Evolutionary conservation across 331 rosid genomes (phyloP), one percentile per base, ranked within the genome.

Genomic region (Saraca asoca): DNA sequence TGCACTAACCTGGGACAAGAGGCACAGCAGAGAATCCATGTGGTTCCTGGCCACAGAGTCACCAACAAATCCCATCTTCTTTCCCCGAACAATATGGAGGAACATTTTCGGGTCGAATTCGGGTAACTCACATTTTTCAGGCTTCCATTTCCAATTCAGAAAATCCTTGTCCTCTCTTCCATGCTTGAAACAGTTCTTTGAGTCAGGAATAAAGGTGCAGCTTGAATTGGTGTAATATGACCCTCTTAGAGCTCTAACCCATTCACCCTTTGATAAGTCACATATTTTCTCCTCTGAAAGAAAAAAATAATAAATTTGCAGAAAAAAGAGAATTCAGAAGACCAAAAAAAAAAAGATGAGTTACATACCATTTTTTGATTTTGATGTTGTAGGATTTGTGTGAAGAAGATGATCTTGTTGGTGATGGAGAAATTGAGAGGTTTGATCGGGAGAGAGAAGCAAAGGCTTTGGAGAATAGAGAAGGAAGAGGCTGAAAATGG

Each of bases 81-180:
- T 94, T 2, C 91, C 96, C 15, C 82, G 75, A 58, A 86, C 79
- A 12, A 83, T 72, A 43, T 75, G 62, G 62, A 88, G 80, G 43
- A 90, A 94, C 0, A 66, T 49, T 34, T 34, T 85, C 8, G 90
- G 70, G 15, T 88, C 78, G 39, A 94, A 90, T 38, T 75, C 52
- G 0, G 85, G 92, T 7, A 94, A 85, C 2, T 90, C 85, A 7
- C 99, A 90, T 6, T 83, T 38, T 0, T 88, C 53, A 2, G 97
- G 97, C 68, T 83, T 90, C 97, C 98, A 90, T 84, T 74, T 86
- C 98, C 98, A 94, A 37, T 86, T 83, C 14, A 94, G 83, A 55
- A 86, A 94, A 73, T 77, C 90, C 37, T 0, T 49, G 60, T 94
- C 95, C 53, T 2, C 44, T 64, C 98, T 86, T 5, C 98, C 98